Evolutionary conservation across 805 yeast species (phyloP).

Genomic region (Lipomyces starkeyi): DNA sequence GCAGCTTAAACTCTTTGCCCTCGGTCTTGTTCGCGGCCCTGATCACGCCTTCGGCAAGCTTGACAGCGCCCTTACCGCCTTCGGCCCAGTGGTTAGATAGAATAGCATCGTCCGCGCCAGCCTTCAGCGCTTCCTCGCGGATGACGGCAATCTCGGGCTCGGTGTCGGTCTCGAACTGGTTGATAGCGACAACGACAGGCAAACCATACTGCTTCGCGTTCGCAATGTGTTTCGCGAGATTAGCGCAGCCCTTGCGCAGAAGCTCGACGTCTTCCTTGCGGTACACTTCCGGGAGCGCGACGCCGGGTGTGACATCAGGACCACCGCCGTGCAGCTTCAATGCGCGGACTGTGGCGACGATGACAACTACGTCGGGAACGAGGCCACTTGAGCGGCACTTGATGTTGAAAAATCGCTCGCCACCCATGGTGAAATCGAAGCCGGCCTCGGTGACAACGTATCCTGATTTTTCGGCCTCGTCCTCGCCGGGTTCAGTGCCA

Average conservation of each 20-base stretch:
- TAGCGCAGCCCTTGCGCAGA: slow-evolving; percentile 79
- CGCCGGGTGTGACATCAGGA: slow-evolving; percentile 94
- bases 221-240: slow-evolving; percentile 86
- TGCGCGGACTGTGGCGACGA: slow-evolving; percentile 97
- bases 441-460: slow-evolving; percentile 98
- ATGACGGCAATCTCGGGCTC: slow-evolving; percentile 79
- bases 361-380: slow-evolving; percentile 85
- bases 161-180: slow-evolving; percentile 83
- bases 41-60: slow-evolving; percentile 82
- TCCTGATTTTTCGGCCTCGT: slow-evolving; percentile 55
- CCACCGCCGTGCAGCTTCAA: slow-evolving; percentile 97
- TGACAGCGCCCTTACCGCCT: slow-evolving; percentile 91
- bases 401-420: slow-evolving; percentile 94
- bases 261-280: slow-evolving; percentile 78
- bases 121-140: slow-evolving; percentile 76
- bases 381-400: slow-evolving; percentile 92
- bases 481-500: slow-evolving; percentile 60
- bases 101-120: slow-evolving; percentile 95
- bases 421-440: slow-evolving; percentile 99
- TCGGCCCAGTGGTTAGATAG: slow-evolving; percentile 93
- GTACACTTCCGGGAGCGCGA: slow-evolving; percentile 81
- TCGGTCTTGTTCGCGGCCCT: slow-evolving; percentile 57
- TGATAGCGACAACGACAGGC: slow-evolving; percentile 94
- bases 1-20: slow-evolving; percentile 60
- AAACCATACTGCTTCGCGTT: slow-evolving; percentile 85